Evolutionary conservation across 2,329 filamentous ascomycete species (phyloP), one percentile per base, ranked within the genome.

Genomic region (Colletotrichum agaves): DNA sequence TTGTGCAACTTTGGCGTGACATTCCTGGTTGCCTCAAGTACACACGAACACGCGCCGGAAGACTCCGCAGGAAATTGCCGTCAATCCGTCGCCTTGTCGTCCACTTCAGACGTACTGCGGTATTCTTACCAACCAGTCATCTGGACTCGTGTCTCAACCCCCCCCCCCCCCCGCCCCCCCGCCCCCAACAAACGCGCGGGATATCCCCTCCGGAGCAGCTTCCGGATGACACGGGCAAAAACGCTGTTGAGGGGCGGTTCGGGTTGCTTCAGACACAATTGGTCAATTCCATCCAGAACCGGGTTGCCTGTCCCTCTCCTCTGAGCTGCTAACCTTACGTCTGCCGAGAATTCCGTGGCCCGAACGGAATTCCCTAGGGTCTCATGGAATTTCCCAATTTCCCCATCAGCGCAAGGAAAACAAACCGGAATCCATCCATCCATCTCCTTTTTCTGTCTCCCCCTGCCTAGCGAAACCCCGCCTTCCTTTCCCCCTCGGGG

Each of bases 171-270:
- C 11, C 27, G 33, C 19, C 39, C 57, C 31, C 31, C 31, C 31
- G 5, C 31, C 10, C 31, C n/a, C n/a, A n/a, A n/a, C n/a, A n/a
- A n/a, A n/a, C n/a, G n/a, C n/a, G n/a, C n/a, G n/a, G n/a, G n/a
- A 37, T 41, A 7, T 35, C 31, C 6, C 7, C 27, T 27, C 10
- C 63, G 44, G 37, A 58, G 37, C 59, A 19, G 17, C 44, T 27
- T 63, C 63, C 63, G 46, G 60, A 50, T 41, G 60, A 37, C 35
- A 63, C 52, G 50, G 59, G 11, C 49, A 56, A 50, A 7, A 6
- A 35, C 46, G 43, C 35, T 44, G 23, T 43, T 57, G 49, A 7
- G 8, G 35, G 15, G 37, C 43, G 27, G n/a, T 21, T 44, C 12
- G 55, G 35, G 31, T 53, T 21, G n/a, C 39, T 4, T 31, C 37